Percentiles rank a stretch among this genome's conserved stretches.
These are phyloP conservation scores for Carpinus viminea DNA, from an alignment of 306 rosid genomes.

Conservation along the genomic window DNA sequence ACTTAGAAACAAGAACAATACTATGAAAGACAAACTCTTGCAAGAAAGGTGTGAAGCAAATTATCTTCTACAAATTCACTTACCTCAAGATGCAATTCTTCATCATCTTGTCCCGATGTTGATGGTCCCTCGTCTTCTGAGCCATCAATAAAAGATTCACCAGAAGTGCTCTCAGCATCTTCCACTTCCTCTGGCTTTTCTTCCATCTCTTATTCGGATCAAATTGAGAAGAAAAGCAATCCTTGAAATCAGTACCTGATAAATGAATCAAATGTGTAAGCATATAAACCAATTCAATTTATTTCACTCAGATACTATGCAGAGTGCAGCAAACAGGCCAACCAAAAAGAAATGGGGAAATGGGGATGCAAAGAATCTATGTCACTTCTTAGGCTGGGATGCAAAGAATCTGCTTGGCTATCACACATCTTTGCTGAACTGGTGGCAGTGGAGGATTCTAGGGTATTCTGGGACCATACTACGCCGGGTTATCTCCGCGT, in stretches of 20 bases:
- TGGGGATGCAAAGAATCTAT: too few relatives aligned
- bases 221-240: conserved; percentile 19
- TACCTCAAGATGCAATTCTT: conserved; percentile 54
- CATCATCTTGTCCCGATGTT: conserved; percentile 61
- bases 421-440: too few relatives aligned
- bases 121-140: conserved; percentile 66
- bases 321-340: neutral
- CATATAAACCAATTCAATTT: neutral
- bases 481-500: too few relatives aligned
- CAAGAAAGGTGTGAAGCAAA: conserved; percentile 4
- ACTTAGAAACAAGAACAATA: neutral
- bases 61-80: conserved; percentile 19
- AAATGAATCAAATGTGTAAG: neutral
- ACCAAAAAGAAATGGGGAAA: neutral
- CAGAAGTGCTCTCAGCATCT: conserved; percentile 56
- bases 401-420: too few relatives aligned
- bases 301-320: neutral
- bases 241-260: neutral
- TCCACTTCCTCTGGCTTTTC: conserved; percentile 56
- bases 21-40: neutral
- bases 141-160: conserved; percentile 61
- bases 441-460: too few relatives aligned
- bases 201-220: conserved; percentile 53
- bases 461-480: too few relatives aligned
- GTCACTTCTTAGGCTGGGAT: too few relatives aligned